Percentiles rank a stretch among this genome's conserved stretches.
Evolutionary conservation across 306 rosid species (phyloP).

Genomic region (Vigna mungo): DNA sequence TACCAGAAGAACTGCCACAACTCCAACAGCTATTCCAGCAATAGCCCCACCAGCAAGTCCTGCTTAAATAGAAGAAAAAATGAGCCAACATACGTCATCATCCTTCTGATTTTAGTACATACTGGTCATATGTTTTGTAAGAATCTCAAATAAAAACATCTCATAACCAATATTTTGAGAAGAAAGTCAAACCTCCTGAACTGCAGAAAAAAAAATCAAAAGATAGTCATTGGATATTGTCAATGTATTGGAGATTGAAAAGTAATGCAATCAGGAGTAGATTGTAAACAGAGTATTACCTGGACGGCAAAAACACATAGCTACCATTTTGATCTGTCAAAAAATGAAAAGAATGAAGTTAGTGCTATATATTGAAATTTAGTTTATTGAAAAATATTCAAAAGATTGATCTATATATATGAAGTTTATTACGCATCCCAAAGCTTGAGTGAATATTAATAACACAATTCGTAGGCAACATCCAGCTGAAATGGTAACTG

Average conservation of each 20-base stretch:
- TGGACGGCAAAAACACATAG: conserved; percentile 53
- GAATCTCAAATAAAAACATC: conserved; percentile 38
- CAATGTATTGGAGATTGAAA: conserved; percentile 12
- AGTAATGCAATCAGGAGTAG: conserved; percentile 23
- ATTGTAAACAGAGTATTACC: conserved; percentile 56
- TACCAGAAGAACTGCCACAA: conserved; percentile 62
- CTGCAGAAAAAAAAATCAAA: conserved; percentile 65
- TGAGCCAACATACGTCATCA: conserved; percentile 43
- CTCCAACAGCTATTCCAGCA: conserved; percentile 75
- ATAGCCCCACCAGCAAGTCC: conserved; percentile 72
- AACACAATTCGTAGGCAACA: neutral
- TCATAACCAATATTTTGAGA: conserved; percentile 46
- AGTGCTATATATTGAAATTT: conserved; percentile 24
- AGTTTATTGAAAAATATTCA: conserved; percentile 18
- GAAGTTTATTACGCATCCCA: conserved; percentile 1
- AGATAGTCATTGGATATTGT: conserved; percentile 26
- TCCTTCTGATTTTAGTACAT: conserved; percentile 30
- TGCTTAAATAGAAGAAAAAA: conserved; percentile 58
- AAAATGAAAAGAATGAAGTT: conserved; percentile 38
- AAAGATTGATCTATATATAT: neutral
- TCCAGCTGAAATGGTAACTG: neutral
- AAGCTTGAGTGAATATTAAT: neutral
- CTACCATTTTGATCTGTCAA: conserved; percentile 69
- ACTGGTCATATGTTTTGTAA: conserved; percentile 34
- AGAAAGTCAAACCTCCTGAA: conserved; percentile 68